These are phyloP conservation scores for Pelargonium cotyledonis DNA, from an alignment of 441 rosid genomes.

Conservation along the genomic window DNA sequence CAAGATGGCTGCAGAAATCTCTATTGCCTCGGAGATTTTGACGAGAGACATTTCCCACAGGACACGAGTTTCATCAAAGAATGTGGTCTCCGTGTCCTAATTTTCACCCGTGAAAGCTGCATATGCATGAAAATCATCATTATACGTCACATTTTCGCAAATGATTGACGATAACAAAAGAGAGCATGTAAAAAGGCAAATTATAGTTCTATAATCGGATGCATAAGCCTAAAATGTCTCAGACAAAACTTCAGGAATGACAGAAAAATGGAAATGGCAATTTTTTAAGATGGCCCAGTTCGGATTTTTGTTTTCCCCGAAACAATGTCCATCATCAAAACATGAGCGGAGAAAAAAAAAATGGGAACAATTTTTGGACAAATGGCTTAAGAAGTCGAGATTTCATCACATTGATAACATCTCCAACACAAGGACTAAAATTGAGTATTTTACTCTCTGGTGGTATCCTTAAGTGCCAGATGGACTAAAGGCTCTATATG, in stretches of 20 bases:
- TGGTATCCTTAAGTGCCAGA: neutral
- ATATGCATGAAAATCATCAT: neutral
- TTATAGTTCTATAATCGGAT: neutral
- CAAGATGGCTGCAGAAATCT: conserved; percentile 18
- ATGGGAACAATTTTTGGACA: neutral
- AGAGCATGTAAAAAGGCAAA: no score
- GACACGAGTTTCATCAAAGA: conserved; percentile 69
- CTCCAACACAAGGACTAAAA: neutral
- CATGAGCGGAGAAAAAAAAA: no score
- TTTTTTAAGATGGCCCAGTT: no score
- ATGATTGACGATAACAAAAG: neutral
- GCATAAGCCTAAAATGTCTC: neutral
- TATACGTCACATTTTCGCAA: neutral
- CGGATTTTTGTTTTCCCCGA: neutral
- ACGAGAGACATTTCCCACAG: conserved; percentile 72
- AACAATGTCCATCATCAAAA: neutral
- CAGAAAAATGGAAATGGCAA: neutral
- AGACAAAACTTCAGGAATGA: neutral
- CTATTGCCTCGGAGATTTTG: conserved; percentile 58
- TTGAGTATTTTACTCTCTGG: neutral
- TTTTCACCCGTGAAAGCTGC: conserved; percentile 74
- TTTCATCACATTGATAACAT: neutral
- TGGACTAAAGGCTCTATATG: neutral
- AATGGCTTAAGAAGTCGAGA: neutral
- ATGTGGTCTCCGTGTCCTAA: conserved; percentile 50